Conservation (phyloP, 2,329 filamentous ascomycete genomes). For the Xenosphaeropsis pyriputrescens region DNA sequence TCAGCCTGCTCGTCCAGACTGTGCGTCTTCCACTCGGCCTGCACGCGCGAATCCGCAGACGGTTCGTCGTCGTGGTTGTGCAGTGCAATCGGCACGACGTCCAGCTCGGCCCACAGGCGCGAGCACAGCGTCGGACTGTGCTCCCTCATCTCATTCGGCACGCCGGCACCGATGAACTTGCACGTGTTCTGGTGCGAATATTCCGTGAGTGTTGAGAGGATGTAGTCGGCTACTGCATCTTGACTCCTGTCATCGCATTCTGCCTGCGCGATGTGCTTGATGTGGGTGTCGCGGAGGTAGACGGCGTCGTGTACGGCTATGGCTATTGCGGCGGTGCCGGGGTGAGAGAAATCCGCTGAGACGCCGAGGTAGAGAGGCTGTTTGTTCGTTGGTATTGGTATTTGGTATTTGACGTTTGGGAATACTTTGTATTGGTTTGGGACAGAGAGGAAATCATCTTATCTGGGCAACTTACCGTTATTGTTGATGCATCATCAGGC, state of each 20-base stretch:
- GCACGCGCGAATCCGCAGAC: slow-evolving; percentile 5
- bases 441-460: too few relatives aligned
- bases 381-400: too few relatives aligned
- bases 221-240: slow-evolving; percentile 40
- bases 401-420: too few relatives aligned
- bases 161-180: slow-evolving; percentile 64
- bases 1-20: slow-evolving; percentile 71
- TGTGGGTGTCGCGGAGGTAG: slow-evolving; percentile 59
- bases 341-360: slow-evolving; percentile 19
- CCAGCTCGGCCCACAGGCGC: slow-evolving; percentile 60
- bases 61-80: slow-evolving; percentile 19
- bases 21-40: slow-evolving; percentile 33
- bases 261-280: slow-evolving; percentile 37
- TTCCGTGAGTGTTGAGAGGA: slow-evolving; percentile 37
- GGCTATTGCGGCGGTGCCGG: slow-evolving; percentile 40
- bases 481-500: too few relatives aligned
- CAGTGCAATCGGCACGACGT: slow-evolving; percentile 60
- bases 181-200: slow-evolving; percentile 53
- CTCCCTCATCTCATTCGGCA: slow-evolving; percentile 42
- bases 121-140: slow-evolving; percentile 52
- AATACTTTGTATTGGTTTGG: too few relatives aligned
- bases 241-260: slow-evolving; percentile 22
- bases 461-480: too few relatives aligned
- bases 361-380: too few relatives aligned
- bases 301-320: slow-evolving; percentile 60